Percentiles rank a stretch among this genome's conserved stretches.
These are phyloP conservation scores for Xylaria bambusicola DNA, from an alignment of 495 filamentous ascomycete species.

Conservation along the genomic window DNA sequence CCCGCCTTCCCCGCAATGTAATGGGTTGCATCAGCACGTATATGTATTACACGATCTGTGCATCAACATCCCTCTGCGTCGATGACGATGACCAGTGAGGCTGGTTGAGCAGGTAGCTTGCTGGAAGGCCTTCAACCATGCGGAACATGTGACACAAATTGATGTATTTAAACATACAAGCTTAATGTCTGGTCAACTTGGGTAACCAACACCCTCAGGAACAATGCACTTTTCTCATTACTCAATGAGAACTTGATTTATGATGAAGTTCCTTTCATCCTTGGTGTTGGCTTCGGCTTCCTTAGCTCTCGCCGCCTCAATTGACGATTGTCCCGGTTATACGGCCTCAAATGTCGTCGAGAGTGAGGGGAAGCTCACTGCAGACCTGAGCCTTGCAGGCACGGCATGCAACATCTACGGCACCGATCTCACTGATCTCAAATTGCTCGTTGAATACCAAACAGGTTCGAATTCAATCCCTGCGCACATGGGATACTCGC, in stretches of 20 bases:
- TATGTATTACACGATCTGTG: constrained; percentile 7
- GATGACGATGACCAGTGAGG: constrained; percentile 2
- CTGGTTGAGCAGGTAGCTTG: background rate
- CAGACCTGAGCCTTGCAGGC: constrained; percentile 67
- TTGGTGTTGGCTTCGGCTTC: constrained; percentile 14
- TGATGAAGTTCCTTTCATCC: constrained; percentile 18
- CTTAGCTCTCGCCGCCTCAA: constrained; percentile 10
- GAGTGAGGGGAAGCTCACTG: constrained; percentile 52
- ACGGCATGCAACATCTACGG: constrained; percentile 70
- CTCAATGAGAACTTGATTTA: background rate
- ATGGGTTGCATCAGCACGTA: constrained; percentile 4
- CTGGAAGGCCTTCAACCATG: too few species aligned
- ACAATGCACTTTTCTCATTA: too few species aligned
- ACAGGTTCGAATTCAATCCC: constrained; percentile 54
- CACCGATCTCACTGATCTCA: constrained; percentile 63
- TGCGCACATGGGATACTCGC: background rate
- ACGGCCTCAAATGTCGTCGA: constrained; percentile 63
- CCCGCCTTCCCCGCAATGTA: constrained; percentile 13
- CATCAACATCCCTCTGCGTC: background rate
- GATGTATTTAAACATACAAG: too few species aligned
- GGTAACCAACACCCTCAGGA: too few species aligned
- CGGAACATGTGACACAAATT: background rate
- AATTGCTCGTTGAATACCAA: constrained; percentile 71
- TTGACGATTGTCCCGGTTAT: constrained; percentile 67
- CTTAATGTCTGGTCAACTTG: too few species aligned